Evolutionary conservation across 768 basidiomycete species (phyloP).

Genomic region (Mycena rebaudengoi): DNA sequence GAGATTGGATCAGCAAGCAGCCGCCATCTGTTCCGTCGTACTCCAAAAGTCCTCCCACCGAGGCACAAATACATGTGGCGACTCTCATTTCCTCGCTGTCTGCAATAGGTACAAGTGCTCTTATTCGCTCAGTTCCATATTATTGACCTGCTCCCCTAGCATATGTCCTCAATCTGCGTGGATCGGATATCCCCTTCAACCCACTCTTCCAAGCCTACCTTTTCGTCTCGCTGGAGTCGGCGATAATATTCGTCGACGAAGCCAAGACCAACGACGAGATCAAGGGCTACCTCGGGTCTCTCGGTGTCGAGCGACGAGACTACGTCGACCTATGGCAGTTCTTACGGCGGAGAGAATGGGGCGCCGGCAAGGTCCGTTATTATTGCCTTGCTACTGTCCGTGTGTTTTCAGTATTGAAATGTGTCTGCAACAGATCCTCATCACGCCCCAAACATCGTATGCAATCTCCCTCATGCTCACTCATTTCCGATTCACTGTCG

Average conservation of each 20-base stretch:
- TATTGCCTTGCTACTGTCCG: constrained; percentile 3
- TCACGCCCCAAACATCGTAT: constrained; percentile 79
- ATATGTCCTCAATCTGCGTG: constrained; percentile 89
- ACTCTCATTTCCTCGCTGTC: constrained; percentile 76
- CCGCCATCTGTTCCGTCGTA: constrained; percentile 68
- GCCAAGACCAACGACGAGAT: constrained; percentile 70
- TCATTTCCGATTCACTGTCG: constrained; percentile 79
- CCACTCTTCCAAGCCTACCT: constrained; percentile 93
- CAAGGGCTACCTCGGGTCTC: constrained; percentile 60
- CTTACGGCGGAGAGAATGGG: constrained; percentile 78
- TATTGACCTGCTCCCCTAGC: constrained; percentile 54
- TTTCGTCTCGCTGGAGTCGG: constrained; percentile 68
- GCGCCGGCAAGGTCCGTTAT: constrained; percentile 71
- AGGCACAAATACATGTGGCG: constrained; percentile 69
- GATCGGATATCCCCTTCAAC: constrained; percentile 89
- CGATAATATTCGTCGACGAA: constrained; percentile 80
- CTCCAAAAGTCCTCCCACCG: constrained; percentile 66
- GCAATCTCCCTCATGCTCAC: constrained; percentile 89
- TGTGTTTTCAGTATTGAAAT: background rate
- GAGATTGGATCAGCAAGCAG: constrained; percentile 73
- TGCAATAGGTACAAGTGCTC: constrained; percentile 64
- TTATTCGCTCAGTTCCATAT: background rate
- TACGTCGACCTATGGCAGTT: constrained; percentile 87
- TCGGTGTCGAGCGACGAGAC: constrained; percentile 65
- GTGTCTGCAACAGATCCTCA: constrained; percentile 59